A percentile compares a stretch with the other conserved stretches of the same genome.
These are phyloP conservation scores for Fraxinus excelsior DNA, from an alignment of 257 asterid genomes.

Conservation along the genomic window DNA sequence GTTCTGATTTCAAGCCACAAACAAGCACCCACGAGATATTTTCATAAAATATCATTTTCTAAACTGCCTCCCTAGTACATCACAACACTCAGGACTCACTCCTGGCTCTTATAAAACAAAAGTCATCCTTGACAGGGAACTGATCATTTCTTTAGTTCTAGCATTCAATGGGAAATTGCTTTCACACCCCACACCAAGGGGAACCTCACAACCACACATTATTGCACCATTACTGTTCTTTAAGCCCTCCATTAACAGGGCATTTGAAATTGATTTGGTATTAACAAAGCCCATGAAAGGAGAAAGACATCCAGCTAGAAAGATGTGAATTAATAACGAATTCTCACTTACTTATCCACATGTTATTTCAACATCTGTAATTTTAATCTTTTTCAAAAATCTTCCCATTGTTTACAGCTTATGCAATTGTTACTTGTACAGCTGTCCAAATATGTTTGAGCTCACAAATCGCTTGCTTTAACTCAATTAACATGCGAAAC, in stretches of 20 bases:
- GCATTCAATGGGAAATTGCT: background rate
- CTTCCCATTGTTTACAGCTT: slow-evolving; percentile 8
- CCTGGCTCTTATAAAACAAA: no score
- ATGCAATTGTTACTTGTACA: background rate
- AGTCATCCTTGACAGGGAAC: no score
- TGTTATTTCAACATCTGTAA: background rate
- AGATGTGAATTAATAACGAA: background rate
- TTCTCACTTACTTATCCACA: background rate
- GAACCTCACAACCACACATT: background rate
- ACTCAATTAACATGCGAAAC: background rate
- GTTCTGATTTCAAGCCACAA: background rate
- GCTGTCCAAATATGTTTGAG: background rate
- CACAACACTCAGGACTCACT: no score
- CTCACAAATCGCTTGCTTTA: background rate
- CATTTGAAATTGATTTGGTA: slow-evolving; percentile 5
- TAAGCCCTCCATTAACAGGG: background rate
- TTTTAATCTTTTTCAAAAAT: background rate
- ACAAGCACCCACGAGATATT: background rate
- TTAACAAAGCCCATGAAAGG: background rate
- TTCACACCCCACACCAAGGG: background rate
- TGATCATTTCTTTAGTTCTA: background rate
- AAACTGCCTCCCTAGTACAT: background rate
- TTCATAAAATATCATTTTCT: background rate
- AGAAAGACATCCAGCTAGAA: background rate
- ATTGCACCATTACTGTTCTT: background rate